Conservation (phyloP, 352 stramenopile genomes). For the Sclerospora graminicola region DNA sequence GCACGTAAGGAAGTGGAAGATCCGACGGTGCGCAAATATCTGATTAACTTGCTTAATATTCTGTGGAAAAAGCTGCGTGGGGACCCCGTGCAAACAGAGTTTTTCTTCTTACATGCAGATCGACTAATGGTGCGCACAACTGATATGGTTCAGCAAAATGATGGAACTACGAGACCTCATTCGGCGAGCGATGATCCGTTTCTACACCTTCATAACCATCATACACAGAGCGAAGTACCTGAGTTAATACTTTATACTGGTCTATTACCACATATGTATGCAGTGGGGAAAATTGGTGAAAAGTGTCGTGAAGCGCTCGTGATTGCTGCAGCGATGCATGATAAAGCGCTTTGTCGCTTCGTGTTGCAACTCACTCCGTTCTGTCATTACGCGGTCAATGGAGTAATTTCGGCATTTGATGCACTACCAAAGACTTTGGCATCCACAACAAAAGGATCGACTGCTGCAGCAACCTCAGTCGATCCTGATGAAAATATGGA, state of each 20-base stretch:
- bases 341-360: slow-evolving; percentile 68
- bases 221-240: slow-evolving; percentile 43
- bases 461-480: slow-evolving; percentile 7
- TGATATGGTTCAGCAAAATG: slow-evolving; percentile 11
- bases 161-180: slow-evolving; percentile 1
- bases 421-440: slow-evolving; percentile 59
- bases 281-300: slow-evolving; percentile 61
- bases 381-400: slow-evolving; percentile 80
- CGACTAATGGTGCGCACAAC: slow-evolving; percentile 38
- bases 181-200: slow-evolving; percentile 20
- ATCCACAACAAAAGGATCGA: slow-evolving; percentile 12
- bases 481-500: slow-evolving; percentile 30
- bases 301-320: slow-evolving; percentile 79
- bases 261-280: slow-evolving; percentile 80
- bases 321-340: slow-evolving; percentile 66
- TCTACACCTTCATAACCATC: slow-evolving; percentile 24
- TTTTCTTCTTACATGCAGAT: slow-evolving; percentile 77
- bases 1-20: slow-evolving; percentile 77
- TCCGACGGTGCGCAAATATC: slow-evolving; percentile 70
- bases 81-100: slow-evolving; percentile 80
- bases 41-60: slow-evolving; percentile 72
- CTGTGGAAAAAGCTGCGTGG: slow-evolving; percentile 80
- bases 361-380: slow-evolving; percentile 81
- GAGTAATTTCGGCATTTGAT: slow-evolving; percentile 75
- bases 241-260: slow-evolving; percentile 79